Conservation (phyloP, 352 stramenopile genomes). For the Globisporangium recalcitrans region DNA sequence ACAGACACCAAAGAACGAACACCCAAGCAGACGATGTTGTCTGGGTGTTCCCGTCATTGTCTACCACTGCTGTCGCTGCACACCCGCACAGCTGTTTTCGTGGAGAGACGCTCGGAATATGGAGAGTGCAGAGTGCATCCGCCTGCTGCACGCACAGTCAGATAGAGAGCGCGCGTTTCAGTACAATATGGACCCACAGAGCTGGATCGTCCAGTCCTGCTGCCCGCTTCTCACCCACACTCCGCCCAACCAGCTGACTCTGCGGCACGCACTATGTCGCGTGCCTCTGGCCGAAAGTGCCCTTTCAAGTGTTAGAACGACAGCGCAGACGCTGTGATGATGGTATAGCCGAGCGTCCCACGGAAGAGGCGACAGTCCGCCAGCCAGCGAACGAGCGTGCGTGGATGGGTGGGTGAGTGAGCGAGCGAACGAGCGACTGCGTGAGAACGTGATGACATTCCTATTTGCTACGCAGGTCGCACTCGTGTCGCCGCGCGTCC, state of each 20-base stretch:
- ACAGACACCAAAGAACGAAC: no score
- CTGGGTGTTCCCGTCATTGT: neutral
- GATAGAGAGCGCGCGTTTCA: neutral
- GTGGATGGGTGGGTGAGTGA: neutral
- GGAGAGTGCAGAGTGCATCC: neutral
- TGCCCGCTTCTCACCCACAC: constrained; percentile 5
- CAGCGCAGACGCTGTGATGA: neutral
- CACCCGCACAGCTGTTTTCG: constrained; percentile 13
- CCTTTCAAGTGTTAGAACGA: neutral
- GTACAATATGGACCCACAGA: no score
- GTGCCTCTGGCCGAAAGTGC: constrained; percentile 2
- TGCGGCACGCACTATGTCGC: constrained; percentile 5
- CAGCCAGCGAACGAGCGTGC: neutral
- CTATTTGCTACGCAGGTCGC: constrained; percentile 7
- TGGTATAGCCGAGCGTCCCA: constrained; percentile 4
- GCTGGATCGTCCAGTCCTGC: neutral
- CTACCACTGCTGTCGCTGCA: constrained; percentile 3
- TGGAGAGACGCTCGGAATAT: constrained; percentile 3
- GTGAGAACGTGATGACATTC: neutral
- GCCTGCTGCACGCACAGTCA: no score
- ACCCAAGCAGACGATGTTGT: no score
- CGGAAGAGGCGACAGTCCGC: neutral
- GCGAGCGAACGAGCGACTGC: neutral
- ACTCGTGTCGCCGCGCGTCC: neutral
- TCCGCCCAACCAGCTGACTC: constrained; percentile 8